A percentile compares a stretch with the other conserved stretches of the same genome.
phyloP scores from a whole-genome alignment of 345 rosid genomes.

The Corchorus olitorius region DNA sequence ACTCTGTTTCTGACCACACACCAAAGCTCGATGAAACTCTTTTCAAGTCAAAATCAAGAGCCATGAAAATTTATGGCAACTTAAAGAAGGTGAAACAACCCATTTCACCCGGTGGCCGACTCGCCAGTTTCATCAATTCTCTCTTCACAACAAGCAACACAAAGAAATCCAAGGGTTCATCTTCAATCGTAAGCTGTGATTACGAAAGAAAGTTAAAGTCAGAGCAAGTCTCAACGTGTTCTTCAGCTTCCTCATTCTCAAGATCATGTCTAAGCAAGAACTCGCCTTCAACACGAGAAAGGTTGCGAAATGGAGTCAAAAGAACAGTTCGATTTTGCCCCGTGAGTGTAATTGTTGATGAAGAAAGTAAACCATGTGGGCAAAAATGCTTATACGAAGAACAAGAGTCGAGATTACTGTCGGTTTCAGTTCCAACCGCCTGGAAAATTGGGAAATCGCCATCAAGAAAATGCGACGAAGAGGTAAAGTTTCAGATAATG shows the following conservation, averaged over 20 bases:
- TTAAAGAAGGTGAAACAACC: constrained; percentile 77
- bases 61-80: constrained; percentile 55
- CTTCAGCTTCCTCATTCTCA: constrained; percentile 85
- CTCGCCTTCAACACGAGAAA: constrained; percentile 53
- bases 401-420: constrained; percentile 27
- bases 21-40: constrained; percentile 42
- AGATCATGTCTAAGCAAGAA: constrained; percentile 76
- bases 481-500: constrained; percentile 18
- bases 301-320: constrained; percentile 57
- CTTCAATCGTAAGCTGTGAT: constrained; percentile 33
- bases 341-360: constrained; percentile 61
- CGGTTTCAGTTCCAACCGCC: constrained; percentile 41
- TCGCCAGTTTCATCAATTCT: constrained; percentile 73
- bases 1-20: constrained; percentile 32
- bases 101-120: constrained; percentile 63
- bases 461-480: constrained; percentile 31
- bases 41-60: constrained; percentile 58
- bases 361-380: constrained; percentile 57
- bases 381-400: constrained; percentile 40
- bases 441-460: constrained; percentile 51
- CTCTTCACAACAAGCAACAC: constrained; percentile 48
- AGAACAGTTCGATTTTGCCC: constrained; percentile 72
- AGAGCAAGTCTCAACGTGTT: constrained; percentile 55
- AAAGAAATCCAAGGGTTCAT: constrained; percentile 49
- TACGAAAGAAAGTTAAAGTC: constrained; percentile 43